Evolutionary conservation across 306 rosid species (phyloP).

Genomic region (Glycine latifolia): DNA sequence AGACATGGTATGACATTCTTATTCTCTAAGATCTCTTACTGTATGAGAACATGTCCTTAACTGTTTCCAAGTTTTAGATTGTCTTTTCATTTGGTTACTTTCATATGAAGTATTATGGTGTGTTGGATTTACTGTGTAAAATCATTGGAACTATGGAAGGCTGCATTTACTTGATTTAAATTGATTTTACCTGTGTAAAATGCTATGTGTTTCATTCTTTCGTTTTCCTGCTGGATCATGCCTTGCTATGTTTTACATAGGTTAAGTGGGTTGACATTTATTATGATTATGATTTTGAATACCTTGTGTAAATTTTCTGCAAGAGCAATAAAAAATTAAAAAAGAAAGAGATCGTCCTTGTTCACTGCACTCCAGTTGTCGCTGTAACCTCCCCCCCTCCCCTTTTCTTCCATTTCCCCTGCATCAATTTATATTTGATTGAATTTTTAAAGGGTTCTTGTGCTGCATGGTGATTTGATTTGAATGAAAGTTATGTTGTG

Average conservation of each 20-base stretch:
- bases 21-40: conserved; percentile 26
- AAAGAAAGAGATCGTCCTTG: background rate
- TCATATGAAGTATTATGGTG: too few species aligned
- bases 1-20: conserved; percentile 78
- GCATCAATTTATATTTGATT: conserved; percentile 4
- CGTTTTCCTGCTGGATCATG: conserved; percentile 20
- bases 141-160: conserved; percentile 27
- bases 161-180: conserved; percentile 18
- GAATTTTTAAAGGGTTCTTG: conserved; percentile 27
- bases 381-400: conserved; percentile 6
- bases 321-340: conserved; percentile 3
- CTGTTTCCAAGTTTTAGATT: conserved; percentile 22
- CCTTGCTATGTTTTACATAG: conserved; percentile 21
- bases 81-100: conserved; percentile 20
- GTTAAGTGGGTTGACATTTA: conserved; percentile 2
- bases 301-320: background rate
- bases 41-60: background rate
- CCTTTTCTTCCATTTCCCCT: background rate
- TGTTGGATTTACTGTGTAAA: background rate
- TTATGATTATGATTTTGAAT: conserved; percentile 32
- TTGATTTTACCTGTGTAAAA: conserved; percentile 18
- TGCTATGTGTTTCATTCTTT: conserved; percentile 21
- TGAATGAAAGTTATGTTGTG: background rate
- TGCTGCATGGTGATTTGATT: conserved; percentile 32
- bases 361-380: conserved; percentile 4